Base-by-base conservation (phyloP, 176 grass and related monocot genomes). In the Oryza australiensis region DNA sequence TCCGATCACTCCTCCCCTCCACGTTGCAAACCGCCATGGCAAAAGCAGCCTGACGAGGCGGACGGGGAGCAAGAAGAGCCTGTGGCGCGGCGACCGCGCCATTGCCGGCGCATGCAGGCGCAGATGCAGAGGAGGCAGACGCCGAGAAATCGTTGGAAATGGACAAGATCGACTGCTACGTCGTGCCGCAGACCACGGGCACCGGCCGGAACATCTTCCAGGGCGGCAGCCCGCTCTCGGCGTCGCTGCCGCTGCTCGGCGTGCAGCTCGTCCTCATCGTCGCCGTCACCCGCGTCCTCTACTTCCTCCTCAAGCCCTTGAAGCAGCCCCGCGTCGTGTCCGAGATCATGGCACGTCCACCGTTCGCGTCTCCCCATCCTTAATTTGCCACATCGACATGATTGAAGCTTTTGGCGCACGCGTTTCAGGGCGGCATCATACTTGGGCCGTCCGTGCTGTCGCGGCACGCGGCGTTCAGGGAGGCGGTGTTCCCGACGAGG, bases 211-310 rank as follows among this genome's bases (percentile, higher is more conserved):
- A 83, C 84, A 76, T 92, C 68, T 92, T 82, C 75, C 78, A 72
- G 48, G 88, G 94, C 18, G 75, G 80, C 43, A 93, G 81, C 69
- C 91, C 86, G n/a, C 81, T 97, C 14, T 27, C 74, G 1, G 88
- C 89, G 38, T 87, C 94, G 64, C 73, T 97, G 66, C 78, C 91
- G 9, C 94, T 97, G 59, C 67, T 97, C 24, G 89, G 86, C 70
- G 80, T 93, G 62, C 94, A 97, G 81, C 88, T 97, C 68, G 74
- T 97, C 32, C 87, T 97, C 86, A 92, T 91, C 72, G 85, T 97
- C 67, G 84, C 83, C 80, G 35, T 97, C 80, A 93, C 91, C 35
- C 94, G 85, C 79, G 48, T 89, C 77, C 88, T 97, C 84, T 85
- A 84, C 81, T 91, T 77, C 57, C 18, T 93, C 42, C 84, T 93